These are phyloP conservation scores for Blepharisma japonicum DNA, from an alignment of 73 alveolate genomes.

Conservation along the genomic window DNA sequence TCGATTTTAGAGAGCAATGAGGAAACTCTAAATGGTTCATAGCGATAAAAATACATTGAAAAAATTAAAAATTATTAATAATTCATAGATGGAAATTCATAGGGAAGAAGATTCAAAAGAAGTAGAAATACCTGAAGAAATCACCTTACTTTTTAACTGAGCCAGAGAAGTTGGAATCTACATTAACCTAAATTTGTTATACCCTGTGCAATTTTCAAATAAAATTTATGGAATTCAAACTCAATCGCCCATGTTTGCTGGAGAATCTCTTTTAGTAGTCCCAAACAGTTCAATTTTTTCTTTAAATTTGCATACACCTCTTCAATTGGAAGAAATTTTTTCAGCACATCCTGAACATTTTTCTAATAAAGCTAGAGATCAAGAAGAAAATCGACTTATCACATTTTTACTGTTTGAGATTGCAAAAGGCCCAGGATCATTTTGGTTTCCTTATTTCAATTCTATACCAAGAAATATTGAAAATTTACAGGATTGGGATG, in stretches of 20 bases:
- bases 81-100: no score
- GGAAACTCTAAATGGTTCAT: no score
- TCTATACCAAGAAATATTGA: constrained; percentile 44
- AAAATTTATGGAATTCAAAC: no score
- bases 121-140: no score
- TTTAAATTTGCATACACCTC: not conserved
- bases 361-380: not conserved
- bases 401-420: constrained; percentile 43
- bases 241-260: not conserved
- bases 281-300: not conserved
- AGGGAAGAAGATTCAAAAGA: no score
- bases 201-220: no score
- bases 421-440: constrained; percentile 38
- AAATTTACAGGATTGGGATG: constrained; percentile 41
- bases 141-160: no score
- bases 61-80: no score
- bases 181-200: no score
- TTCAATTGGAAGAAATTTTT: not conserved
- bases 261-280: not conserved
- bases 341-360: not conserved
- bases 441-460: constrained; percentile 51
- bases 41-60: no score
- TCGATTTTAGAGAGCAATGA: no score
- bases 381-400: not conserved
- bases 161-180: no score